Percentiles rank a stretch among this genome's conserved stretches.
These are phyloP conservation scores for Monilinia polystroma DNA, from an alignment of 2,329 filamentous ascomycete genomes.

Conservation along the genomic window DNA sequence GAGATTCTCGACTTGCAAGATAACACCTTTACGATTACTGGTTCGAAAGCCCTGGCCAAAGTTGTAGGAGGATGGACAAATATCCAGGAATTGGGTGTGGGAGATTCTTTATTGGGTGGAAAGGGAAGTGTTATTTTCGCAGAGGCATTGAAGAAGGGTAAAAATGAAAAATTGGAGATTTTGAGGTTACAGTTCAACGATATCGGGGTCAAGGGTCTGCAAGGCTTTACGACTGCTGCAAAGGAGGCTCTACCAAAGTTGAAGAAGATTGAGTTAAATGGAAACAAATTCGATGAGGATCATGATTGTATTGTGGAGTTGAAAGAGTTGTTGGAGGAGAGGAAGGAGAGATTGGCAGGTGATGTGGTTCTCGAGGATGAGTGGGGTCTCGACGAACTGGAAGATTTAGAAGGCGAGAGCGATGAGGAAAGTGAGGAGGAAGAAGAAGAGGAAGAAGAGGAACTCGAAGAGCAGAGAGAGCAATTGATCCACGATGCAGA, in stretches of 20 bases:
- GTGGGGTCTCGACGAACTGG: constrained; percentile 83
- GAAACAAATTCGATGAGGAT: constrained; percentile 90
- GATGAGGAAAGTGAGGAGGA: constrained; percentile 69
- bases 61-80: constrained; percentile 72
- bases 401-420: constrained; percentile 74
- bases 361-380: constrained; percentile 70
- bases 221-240: constrained; percentile 67
- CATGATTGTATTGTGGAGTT: constrained; percentile 70
- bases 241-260: constrained; percentile 69
- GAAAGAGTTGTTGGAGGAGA: constrained; percentile 68
- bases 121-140: constrained; percentile 75
- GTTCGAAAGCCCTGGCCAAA: constrained; percentile 73
- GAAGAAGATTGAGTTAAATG: constrained; percentile 88
- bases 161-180: constrained; percentile 76
- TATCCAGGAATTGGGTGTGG: constrained; percentile 80
- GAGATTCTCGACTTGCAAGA: constrained; percentile 88
- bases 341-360: constrained; percentile 72
- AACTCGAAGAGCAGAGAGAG: constrained; percentile 64
- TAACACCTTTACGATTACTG: constrained; percentile 88
- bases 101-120: constrained; percentile 79
- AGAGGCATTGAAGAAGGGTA: constrained; percentile 68
- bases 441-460: constrained; percentile 56
- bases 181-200: constrained; percentile 93
- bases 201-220: constrained; percentile 74
- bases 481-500: constrained; percentile 68